Conservation (phyloP, 2,329 filamentous ascomycete species). For the Arachnopeziza araneosa region DNA sequence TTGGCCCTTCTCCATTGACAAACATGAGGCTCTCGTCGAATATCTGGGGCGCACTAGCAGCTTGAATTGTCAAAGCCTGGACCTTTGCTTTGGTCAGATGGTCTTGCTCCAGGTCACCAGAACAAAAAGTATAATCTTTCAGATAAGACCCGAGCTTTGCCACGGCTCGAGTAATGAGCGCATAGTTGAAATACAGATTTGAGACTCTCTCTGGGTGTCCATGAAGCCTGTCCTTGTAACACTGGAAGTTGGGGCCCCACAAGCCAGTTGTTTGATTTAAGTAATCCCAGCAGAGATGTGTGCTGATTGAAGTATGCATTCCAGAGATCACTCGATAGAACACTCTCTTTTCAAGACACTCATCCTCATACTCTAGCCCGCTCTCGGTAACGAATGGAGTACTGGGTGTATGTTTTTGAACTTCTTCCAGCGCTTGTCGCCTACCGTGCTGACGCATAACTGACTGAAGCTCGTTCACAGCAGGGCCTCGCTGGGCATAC, state of each 20-base stretch:
- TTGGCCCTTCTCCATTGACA: slow-evolving; percentile 66
- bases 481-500: slow-evolving; percentile 32
- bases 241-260: slow-evolving; percentile 86
- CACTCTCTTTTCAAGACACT: slow-evolving; percentile 97
- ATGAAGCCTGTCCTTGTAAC: slow-evolving; percentile 84
- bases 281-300: slow-evolving; percentile 93
- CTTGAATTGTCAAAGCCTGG: slow-evolving; percentile 64
- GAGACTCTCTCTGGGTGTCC: slow-evolving; percentile 83
- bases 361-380: slow-evolving; percentile 74
- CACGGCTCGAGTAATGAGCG: slow-evolving; percentile 84
- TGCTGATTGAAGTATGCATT: slow-evolving; percentile 97
- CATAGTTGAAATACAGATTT: slow-evolving; percentile 99
- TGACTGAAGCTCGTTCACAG: slow-evolving; percentile 55
- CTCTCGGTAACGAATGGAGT: slow-evolving; percentile 56
- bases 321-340: slow-evolving; percentile 94
- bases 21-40: slow-evolving; percentile 98
- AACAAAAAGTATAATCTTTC: slow-evolving; percentile 81
- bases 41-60: slow-evolving; percentile 68
- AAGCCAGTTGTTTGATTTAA: slow-evolving; percentile 90
- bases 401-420: slow-evolving; percentile 47
- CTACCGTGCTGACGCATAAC: slow-evolving; percentile 53
- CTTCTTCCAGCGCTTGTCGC: slow-evolving; percentile 56
- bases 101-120: slow-evolving; percentile 77
- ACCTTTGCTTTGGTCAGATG: slow-evolving; percentile 74
- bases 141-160: slow-evolving; percentile 84